These are phyloP conservation scores for Neofusicoccum kwambonambiense DNA, from an alignment of 2,329 filamentous ascomycete genomes.

Conservation along the genomic window DNA sequence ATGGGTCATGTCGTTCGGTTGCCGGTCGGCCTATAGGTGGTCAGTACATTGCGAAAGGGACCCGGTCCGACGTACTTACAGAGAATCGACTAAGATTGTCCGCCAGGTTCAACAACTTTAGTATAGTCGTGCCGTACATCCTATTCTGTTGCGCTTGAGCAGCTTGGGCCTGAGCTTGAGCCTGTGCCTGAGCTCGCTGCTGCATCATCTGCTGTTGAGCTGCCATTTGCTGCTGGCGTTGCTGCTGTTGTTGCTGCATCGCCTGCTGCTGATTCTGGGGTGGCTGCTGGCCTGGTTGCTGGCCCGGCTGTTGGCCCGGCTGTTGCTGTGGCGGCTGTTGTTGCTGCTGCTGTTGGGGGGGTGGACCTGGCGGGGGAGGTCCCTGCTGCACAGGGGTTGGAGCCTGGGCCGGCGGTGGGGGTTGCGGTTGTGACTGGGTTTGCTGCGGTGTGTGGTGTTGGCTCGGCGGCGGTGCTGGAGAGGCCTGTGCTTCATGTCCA, in stretches of 20 bases:
- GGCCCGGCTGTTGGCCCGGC: conserved; percentile 43
- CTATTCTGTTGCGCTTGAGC: conserved; percentile 25
- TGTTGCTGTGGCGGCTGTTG: conserved; percentile 36
- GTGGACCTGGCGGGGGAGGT: conserved; percentile 15
- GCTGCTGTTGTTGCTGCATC: conserved; percentile 24
- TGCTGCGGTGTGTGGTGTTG: conserved; percentile 42
- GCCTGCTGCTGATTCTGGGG: conserved; percentile 20
- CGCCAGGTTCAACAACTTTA: conserved; percentile 56
- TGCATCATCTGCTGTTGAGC: conserved; percentile 22
- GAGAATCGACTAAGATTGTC: conserved; percentile 57
- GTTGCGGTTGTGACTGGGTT: conserved; percentile 31
- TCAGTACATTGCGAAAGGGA: not conserved
- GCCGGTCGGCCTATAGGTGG: conserved; percentile 28
- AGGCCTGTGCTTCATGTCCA: conserved; percentile 40
- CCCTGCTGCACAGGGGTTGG: conserved; percentile 23
- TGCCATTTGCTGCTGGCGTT: conserved; percentile 25
- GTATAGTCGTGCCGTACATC: conserved; percentile 46
- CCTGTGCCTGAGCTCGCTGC: conserved; percentile 24
- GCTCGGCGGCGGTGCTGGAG: conserved; percentile 34
- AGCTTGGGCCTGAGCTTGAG: conserved; percentile 25
- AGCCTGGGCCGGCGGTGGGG: conserved; percentile 27
- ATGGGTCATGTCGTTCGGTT: conserved; percentile 66
- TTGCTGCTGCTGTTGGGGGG: conserved; percentile 16
- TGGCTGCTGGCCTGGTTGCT: conserved; percentile 25
- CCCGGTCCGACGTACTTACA: conserved; percentile 43